phyloP scores from a whole-genome alignment of 169 alveolate genomes.

The Perkinsus chesapeaki region DNA sequence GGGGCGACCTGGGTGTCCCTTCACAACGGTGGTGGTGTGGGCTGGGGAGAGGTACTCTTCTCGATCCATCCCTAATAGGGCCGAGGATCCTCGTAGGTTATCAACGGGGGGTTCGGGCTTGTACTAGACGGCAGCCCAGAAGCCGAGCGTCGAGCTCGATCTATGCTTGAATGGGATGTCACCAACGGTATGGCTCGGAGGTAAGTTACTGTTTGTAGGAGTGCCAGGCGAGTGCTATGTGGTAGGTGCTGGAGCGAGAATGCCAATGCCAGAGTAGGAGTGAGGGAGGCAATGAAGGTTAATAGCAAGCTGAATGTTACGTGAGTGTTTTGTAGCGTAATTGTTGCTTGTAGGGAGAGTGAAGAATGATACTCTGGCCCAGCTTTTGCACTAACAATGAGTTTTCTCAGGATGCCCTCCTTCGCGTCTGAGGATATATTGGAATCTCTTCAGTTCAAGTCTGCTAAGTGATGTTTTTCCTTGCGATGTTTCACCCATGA shows the following conservation, averaged over 20 bases:
- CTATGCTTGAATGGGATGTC: conserved; percentile 52
- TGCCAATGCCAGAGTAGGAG: conserved; percentile 21
- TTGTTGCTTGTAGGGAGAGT: too few species aligned
- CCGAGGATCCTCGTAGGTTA: neutral
- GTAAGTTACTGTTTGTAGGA: neutral
- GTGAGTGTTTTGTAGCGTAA: too few species aligned
- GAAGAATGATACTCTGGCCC: too few species aligned
- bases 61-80: neutral
- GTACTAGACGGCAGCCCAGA: conserved; percentile 49
- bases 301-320: neutral
- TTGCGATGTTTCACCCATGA: neutral
- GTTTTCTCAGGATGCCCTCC: neutral
- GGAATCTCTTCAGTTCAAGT: neutral
- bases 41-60: conserved; percentile 50
- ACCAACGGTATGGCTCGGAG: conserved; percentile 50
- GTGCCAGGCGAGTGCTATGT: too few species aligned
- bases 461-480: neutral
- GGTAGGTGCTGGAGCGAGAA: conserved; percentile 39
- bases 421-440: neutral
- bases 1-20: conserved; percentile 60
- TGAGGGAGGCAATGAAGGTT: neutral
- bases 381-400: too few species aligned
- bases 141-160: conserved; percentile 35
- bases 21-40: conserved; percentile 63
- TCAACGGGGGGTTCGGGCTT: conserved; percentile 56